Base-by-base conservation (phyloP, 2,329 filamentous ascomycete species). In the Xylaria sp. region DNA sequence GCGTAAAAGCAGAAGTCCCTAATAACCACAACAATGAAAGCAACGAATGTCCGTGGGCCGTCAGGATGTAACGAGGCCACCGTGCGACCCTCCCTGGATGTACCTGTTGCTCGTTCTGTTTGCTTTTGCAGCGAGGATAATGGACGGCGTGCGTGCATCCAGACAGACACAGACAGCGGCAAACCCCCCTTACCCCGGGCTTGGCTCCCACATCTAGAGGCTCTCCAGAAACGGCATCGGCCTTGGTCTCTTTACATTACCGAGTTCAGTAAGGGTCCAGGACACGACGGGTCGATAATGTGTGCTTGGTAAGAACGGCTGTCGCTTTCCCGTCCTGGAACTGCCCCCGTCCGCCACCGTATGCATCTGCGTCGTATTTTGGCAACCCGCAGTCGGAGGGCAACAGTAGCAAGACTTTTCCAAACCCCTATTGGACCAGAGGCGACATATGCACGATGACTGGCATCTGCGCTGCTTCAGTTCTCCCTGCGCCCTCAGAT, bases 361-460 rank as follows among this genome's bases (percentile, higher is more conserved):
- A 62, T 62, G 67, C 60, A 46, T 20, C 33, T 55, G 28, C 20
- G 64, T 64, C 59, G 60, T 64, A 70, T 67, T n/a, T 33, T 33
- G 55, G 46, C 55, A 64, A 52, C 56, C 51, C 51, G 54, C 48
- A 28, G 28, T 62, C 20, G 52, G 66, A 46, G 20, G 36, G 41
- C 2, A 15, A 41, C 49, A 65, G 51, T 4, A 61, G 39, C 51
- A 39, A 56, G 63, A 15, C 51, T 43, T 62, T 48, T 18, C 41
- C 64, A 54, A 63, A 39, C 60, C 63, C 60, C 66, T 70, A 71
- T 66, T 69, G 66, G 66, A 55, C 46, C 41, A 46, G 54, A 56
- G 23, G 66, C 59, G 31, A 66, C 67, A 67, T 61, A 69, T 70
- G 69, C 69, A 67, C 64, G 67, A 71, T 71, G 69, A 71, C 69